These are phyloP conservation scores for Galeopsis tetrahit DNA, from an alignment of 257 asterid species.

Conservation along the genomic window DNA sequence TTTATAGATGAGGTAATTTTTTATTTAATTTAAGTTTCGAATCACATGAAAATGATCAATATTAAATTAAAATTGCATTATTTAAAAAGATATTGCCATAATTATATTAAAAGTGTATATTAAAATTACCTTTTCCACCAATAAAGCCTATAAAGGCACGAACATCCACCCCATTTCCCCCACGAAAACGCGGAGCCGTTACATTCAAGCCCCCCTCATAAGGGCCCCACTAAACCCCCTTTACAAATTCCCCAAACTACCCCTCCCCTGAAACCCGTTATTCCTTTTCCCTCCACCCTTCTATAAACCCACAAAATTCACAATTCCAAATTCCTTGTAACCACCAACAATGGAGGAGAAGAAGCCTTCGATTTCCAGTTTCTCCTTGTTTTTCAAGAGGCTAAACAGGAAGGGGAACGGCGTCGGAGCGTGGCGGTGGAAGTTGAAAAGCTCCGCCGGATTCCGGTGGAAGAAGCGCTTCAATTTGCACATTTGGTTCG, in stretches of 20 bases:
- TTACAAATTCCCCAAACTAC: constrained; percentile 10
- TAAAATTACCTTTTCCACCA: constrained; percentile 3
- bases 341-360: constrained; percentile 53
- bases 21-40: no score
- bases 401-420: constrained; percentile 50
- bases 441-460: constrained; percentile 56
- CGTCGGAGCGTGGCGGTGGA: constrained; percentile 53
- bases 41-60: no score
- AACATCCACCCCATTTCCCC: constrained; percentile 33
- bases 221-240: constrained; percentile 28
- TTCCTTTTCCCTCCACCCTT: constrained; percentile 30
- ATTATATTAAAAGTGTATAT: neutral
- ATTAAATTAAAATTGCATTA: no score
- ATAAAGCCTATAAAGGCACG: constrained; percentile 34
- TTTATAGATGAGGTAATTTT: no score
- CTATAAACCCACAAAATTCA: no score
- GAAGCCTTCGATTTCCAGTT: constrained; percentile 42
- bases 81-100: no score
- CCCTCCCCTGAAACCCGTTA: constrained; percentile 23
- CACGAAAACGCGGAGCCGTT: constrained; percentile 52
- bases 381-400: constrained; percentile 56
- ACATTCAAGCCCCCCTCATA: constrained; percentile 30
- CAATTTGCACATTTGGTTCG: constrained; percentile 68
- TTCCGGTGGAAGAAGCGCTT: constrained; percentile 67
- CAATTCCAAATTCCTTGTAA: neutral